Conservation (phyloP, 768 basidiomycete species). For the Boletus eberwhitei region DNA sequence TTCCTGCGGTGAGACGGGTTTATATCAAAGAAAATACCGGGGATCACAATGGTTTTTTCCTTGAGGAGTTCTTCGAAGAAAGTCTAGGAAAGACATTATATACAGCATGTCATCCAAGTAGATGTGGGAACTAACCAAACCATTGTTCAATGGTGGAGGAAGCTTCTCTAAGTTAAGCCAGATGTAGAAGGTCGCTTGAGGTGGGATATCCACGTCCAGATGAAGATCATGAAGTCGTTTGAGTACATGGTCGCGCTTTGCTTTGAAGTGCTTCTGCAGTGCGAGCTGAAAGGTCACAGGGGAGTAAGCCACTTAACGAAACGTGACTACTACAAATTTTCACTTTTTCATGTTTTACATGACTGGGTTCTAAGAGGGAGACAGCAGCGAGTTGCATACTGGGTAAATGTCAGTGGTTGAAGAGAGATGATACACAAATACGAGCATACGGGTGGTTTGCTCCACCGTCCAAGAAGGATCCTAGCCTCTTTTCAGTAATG, state of each 20-base stretch:
- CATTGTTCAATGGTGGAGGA: conserved; percentile 82
- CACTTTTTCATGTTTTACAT: conserved; percentile 69
- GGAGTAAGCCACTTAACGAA: neutral
- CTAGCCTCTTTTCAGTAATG: conserved; percentile 26
- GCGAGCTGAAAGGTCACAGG: conserved; percentile 47
- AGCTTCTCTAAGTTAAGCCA: conserved; percentile 86
- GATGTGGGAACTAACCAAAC: conserved; percentile 52
- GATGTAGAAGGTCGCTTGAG: conserved; percentile 86
- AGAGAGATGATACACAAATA: neutral
- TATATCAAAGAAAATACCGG: conserved; percentile 88
- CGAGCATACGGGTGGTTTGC: conserved; percentile 82
- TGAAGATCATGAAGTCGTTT: conserved; percentile 73
- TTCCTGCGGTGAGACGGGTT: conserved; percentile 78
- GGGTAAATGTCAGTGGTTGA: neutral
- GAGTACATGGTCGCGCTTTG: conserved; percentile 88
- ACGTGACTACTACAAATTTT: neutral
- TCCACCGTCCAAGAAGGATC: conserved; percentile 92
- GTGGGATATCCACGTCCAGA: conserved; percentile 73
- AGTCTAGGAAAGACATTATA: conserved; percentile 41
- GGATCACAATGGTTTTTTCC: conserved; percentile 86
- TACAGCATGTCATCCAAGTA: neutral
- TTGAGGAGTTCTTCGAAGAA: conserved; percentile 95
- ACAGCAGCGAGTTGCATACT: conserved; percentile 88
- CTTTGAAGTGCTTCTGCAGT: conserved; percentile 87
- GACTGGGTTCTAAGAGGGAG: conserved; percentile 69